Conservation (phyloP, 495 filamentous ascomycete genomes). For the Evansstolkia leycettana region DNA sequence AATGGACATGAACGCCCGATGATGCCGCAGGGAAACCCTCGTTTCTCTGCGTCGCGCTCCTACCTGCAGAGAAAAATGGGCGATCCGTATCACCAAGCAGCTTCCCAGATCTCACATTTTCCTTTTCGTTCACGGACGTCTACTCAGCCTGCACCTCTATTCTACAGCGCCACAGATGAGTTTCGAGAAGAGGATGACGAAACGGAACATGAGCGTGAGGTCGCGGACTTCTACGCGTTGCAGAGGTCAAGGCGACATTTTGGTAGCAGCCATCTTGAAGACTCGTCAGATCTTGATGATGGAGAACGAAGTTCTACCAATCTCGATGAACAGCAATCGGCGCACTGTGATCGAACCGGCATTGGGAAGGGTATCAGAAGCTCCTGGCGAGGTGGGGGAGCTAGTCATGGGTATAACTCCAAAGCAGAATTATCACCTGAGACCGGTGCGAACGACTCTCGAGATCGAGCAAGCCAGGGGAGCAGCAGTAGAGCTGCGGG, state of each 20-base stretch:
- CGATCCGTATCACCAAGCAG: conserved; percentile 60
- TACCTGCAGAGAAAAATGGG: conserved; percentile 39
- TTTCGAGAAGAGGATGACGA: conserved; percentile 85
- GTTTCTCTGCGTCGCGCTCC: conserved; percentile 35
- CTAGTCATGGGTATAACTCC: conserved; percentile 2
- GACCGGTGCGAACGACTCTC: not conserved
- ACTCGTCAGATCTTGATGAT: conserved; percentile 70
- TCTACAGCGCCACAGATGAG: conserved; percentile 74
- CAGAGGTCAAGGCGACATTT: conserved; percentile 82
- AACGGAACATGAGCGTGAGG: conserved; percentile 80
- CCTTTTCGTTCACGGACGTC: conserved; percentile 65
- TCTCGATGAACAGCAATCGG: conserved; percentile 36
- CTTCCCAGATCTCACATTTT: conserved; percentile 61
- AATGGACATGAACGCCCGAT: conserved; percentile 36
- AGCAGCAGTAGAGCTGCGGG: conserved; percentile 48
- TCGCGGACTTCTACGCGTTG: conserved; percentile 84
- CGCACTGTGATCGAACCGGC: conserved; percentile 19
- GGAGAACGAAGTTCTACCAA: conserved; percentile 48
- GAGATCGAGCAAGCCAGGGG: conserved; percentile 19
- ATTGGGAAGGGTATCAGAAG: conserved; percentile 37
- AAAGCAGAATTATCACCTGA: not conserved
- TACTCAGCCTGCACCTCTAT: conserved; percentile 71
- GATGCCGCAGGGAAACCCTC: conserved; percentile 28
- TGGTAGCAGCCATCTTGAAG: conserved; percentile 62
- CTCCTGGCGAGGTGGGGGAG: conserved; percentile 40